Evolutionary conservation across 257 asterid species (phyloP).

Genomic region (Ajuga chamaepitys): DNA sequence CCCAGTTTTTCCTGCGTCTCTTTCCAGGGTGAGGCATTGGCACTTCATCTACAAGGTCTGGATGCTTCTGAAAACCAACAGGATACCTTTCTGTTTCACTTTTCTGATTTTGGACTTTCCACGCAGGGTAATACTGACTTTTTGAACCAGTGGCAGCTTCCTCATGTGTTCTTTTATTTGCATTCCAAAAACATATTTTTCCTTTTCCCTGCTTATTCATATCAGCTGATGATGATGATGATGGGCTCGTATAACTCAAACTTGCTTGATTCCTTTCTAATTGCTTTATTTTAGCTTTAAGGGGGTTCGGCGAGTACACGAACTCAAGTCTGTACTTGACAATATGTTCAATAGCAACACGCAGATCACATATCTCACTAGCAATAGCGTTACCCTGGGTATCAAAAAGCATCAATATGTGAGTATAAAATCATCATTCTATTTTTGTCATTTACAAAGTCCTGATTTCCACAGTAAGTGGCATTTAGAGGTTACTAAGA

Average conservation of each 20-base stretch:
- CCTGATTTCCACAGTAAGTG: no score
- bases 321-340: conserved; percentile 22
- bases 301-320: conserved; percentile 1
- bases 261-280: conserved; percentile 12
- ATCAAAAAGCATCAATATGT: background rate
- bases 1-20: background rate
- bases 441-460: background rate
- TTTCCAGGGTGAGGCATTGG: background rate
- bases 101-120: background rate
- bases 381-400: conserved; percentile 21
- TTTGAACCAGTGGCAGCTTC: background rate
- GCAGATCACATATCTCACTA: conserved; percentile 23
- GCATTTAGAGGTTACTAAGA: no score
- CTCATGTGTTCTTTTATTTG: background rate
- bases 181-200: background rate
- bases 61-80: background rate
- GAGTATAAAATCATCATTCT: background rate
- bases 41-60: background rate
- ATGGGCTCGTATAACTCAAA: background rate
- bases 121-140: background rate
- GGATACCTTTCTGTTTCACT: background rate
- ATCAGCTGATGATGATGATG: background rate
- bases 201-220: background rate
- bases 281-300: conserved; percentile 16
- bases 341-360: conserved; percentile 19